phyloP scores from a whole-genome alignment of 129 eudicot species.

The Silybum marianum region DNA sequence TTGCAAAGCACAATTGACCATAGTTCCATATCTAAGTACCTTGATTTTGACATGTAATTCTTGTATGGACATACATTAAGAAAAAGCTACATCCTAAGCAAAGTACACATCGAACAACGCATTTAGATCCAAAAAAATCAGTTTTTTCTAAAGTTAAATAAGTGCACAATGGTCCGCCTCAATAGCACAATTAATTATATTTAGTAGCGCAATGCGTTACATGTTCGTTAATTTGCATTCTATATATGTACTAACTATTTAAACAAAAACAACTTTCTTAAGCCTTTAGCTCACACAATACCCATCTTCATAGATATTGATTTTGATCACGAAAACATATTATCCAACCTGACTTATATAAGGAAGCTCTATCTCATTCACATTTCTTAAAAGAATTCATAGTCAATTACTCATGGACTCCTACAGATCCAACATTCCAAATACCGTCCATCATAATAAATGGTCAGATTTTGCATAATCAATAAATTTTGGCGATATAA shows the following conservation, averaged over 20 bases:
- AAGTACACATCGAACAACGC: background rate
- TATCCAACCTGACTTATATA: background rate
- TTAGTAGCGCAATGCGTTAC: background rate
- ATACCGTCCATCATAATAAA: background rate
- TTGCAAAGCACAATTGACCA: constrained; percentile 10
- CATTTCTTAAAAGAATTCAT: background rate
- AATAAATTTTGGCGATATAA: background rate
- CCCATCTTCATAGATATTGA: background rate
- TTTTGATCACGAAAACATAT: background rate
- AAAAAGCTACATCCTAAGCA: background rate
- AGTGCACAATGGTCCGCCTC: background rate
- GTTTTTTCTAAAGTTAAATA: background rate
- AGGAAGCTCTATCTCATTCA: background rate
- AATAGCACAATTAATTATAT: background rate
- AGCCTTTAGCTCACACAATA: background rate
- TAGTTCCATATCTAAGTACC: background rate
- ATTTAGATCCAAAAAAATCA: background rate
- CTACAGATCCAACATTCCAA: background rate
- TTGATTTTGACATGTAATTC: background rate
- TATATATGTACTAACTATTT: background rate
- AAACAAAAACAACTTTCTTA: background rate
- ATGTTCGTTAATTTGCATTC: background rate
- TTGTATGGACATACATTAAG: background rate
- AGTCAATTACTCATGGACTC: background rate
- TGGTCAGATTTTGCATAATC: background rate